A percentile compares a stretch with the other conserved stretches of the same genome.
Evolutionary conservation across 2,329 filamentous ascomycete species (phyloP).

Genomic region (Xenoacremonium recifei): DNA sequence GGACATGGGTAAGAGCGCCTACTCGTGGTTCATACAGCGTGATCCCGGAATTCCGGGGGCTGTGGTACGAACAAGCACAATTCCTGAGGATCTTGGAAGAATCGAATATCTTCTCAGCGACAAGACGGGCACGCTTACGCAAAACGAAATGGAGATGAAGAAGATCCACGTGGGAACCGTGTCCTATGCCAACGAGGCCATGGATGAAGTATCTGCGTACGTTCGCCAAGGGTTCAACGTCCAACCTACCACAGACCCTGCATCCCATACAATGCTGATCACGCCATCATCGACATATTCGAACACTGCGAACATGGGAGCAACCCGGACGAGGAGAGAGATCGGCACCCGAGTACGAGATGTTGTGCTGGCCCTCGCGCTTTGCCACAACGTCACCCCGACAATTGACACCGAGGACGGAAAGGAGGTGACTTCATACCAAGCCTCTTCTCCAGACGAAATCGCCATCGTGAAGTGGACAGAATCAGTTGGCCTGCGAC

Average conservation of each 20-base stretch:
- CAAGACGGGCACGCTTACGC: constrained; percentile 96
- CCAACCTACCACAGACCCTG: constrained; percentile 43
- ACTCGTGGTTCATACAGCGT: constrained; percentile 91
- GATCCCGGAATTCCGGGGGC: constrained; percentile 89
- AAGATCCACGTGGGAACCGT: constrained; percentile 98
- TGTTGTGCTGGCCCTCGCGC: constrained; percentile 83
- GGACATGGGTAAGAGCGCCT: constrained; percentile 95
- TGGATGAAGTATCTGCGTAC: constrained; percentile 92
- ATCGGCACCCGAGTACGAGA: constrained; percentile 93
- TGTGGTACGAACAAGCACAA: constrained; percentile 93
- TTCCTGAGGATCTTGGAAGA: constrained; percentile 90
- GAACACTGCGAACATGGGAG: constrained; percentile 57
- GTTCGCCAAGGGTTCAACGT: constrained; percentile 78
- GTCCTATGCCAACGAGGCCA: constrained; percentile 96
- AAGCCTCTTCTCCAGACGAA: constrained; percentile 95
- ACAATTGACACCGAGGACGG: constrained; percentile 76
- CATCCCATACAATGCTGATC: constrained; percentile 54
- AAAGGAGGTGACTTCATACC: constrained; percentile 76
- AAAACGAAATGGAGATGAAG: constrained; percentile 98
- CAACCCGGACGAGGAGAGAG: constrained; percentile 84
- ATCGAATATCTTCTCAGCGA: constrained; percentile 97
- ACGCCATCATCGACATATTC: constrained; percentile 74
- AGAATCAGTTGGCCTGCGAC: constrained; percentile 82
- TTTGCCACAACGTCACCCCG: constrained; percentile 97
- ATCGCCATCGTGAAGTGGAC: constrained; percentile 98